phyloP scores from a whole-genome alignment of 2,329 filamentous ascomycete genomes.

The Fusarium abutilonis region DNA sequence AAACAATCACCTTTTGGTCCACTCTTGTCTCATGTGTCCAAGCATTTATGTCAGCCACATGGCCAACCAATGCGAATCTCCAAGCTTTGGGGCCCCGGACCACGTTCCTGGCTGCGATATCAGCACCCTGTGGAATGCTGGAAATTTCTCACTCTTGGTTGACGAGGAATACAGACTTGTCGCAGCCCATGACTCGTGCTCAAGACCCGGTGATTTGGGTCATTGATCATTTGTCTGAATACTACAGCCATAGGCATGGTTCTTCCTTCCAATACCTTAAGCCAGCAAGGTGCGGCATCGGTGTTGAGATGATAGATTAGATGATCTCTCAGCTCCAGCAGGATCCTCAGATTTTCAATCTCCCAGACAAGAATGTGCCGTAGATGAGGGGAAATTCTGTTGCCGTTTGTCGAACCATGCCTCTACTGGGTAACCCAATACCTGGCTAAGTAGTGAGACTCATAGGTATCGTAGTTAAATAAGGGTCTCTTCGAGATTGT shows the following conservation, averaged over 20 bases:
- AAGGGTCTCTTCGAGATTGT: slow-evolving; percentile 20
- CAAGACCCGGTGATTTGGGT: slow-evolving; percentile 35
- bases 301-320: not conserved
- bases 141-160: slow-evolving; percentile 30
- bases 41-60: slow-evolving; percentile 2
- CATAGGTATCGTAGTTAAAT: slow-evolving; percentile 19
- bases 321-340: not conserved
- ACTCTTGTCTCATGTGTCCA: slow-evolving; percentile 7
- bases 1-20: not conserved
- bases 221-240: slow-evolving; percentile 3
- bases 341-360: not conserved
- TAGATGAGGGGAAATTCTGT: not conserved
- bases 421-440: slow-evolving; percentile 2
- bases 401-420: slow-evolving; percentile 21
- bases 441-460: slow-evolving; percentile 20
- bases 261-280: not conserved
- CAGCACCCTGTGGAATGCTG: slow-evolving; percentile 39
- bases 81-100: slow-evolving; percentile 5
- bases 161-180: slow-evolving; percentile 23
- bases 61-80: slow-evolving; percentile 9
- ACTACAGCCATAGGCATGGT: slow-evolving; percentile 1
- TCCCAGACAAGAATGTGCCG: not conserved
- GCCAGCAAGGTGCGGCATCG: not conserved
- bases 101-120: slow-evolving; percentile 35
- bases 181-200: slow-evolving; percentile 24